phyloP scores from a whole-genome alignment of 306 rosid genomes.

The Prunus campanulata region DNA sequence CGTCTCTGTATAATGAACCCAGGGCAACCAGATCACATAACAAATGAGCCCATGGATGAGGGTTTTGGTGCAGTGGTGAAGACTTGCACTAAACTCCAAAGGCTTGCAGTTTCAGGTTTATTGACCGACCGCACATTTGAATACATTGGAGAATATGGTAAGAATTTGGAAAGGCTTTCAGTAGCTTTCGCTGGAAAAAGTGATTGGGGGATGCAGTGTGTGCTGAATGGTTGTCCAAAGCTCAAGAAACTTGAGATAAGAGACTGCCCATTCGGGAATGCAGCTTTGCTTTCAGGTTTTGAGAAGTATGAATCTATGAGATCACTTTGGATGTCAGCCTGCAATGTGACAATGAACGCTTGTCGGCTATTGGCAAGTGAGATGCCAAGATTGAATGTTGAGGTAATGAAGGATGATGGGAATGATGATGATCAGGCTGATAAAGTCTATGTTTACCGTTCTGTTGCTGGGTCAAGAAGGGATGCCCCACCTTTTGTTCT shows the following conservation, averaged over 20 bases:
- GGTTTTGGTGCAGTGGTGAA: slow-evolving; percentile 82
- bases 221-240: slow-evolving; percentile 73
- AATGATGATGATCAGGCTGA: slow-evolving; percentile 42
- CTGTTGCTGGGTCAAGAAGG: slow-evolving; percentile 78
- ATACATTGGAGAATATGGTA: slow-evolving; percentile 70
- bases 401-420: slow-evolving; percentile 66
- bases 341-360: slow-evolving; percentile 63
- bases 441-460: slow-evolving; percentile 69
- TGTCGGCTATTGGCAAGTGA: slow-evolving; percentile 53
- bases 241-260: slow-evolving; percentile 78
- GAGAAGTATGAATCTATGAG: slow-evolving; percentile 76
- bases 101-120: slow-evolving; percentile 72
- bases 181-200: slow-evolving; percentile 83
- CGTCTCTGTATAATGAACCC: slow-evolving; percentile 85
- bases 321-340: slow-evolving; percentile 88
- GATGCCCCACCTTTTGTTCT: slow-evolving; percentile 83
- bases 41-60: slow-evolving; percentile 70
- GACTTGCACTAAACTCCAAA: slow-evolving; percentile 74
- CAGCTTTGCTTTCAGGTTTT: slow-evolving; percentile 55
- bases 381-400: slow-evolving; percentile 80
- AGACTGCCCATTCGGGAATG: slow-evolving; percentile 83
- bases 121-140: slow-evolving; percentile 75
- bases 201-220: slow-evolving; percentile 80
- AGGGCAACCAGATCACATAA: slow-evolving; percentile 54
- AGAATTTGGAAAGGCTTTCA: slow-evolving; percentile 75